These are phyloP conservation scores for Leccinum subgranulosum DNA, from an alignment of 768 basidiomycete genomes.

Conservation along the genomic window DNA sequence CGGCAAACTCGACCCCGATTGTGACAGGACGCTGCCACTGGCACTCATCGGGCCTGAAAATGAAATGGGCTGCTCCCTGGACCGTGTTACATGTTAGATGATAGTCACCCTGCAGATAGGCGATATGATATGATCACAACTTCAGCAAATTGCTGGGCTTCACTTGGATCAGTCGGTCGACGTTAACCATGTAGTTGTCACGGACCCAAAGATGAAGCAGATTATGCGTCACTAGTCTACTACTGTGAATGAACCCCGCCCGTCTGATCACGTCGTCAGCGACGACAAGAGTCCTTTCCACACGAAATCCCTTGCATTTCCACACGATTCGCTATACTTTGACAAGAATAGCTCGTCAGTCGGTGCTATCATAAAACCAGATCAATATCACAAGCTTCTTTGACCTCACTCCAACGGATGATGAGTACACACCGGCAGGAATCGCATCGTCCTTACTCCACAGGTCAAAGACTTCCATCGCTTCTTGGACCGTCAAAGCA, in stretches of 20 bases:
- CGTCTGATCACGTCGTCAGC: slow-evolving; percentile 18
- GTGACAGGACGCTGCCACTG: no score
- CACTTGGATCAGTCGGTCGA: no score
- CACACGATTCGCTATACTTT: slow-evolving; percentile 74
- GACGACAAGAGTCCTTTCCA: slow-evolving; percentile 54
- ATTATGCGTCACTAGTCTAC: neutral
- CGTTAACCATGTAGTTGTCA: neutral
- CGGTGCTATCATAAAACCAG: slow-evolving; percentile 26
- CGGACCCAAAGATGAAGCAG: neutral
- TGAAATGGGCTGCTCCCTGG: no score
- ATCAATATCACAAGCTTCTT: neutral
- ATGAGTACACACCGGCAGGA: slow-evolving; percentile 40
- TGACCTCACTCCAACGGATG: neutral
- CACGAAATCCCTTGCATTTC: slow-evolving; percentile 79
- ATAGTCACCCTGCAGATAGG: neutral
- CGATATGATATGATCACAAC: no score
- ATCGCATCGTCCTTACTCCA: slow-evolving; percentile 66
- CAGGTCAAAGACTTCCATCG: slow-evolving; percentile 69
- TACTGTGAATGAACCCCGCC: neutral
- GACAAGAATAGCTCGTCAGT: slow-evolving; percentile 74
- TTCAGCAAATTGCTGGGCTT: neutral
- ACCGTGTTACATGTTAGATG: no score
- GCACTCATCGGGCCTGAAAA: no score
- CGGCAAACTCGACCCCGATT: no score
- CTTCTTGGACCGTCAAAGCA: slow-evolving; percentile 61